Conservation (phyloP, 2,329 filamentous ascomycete genomes). For the Salinomyces thailandicus region DNA sequence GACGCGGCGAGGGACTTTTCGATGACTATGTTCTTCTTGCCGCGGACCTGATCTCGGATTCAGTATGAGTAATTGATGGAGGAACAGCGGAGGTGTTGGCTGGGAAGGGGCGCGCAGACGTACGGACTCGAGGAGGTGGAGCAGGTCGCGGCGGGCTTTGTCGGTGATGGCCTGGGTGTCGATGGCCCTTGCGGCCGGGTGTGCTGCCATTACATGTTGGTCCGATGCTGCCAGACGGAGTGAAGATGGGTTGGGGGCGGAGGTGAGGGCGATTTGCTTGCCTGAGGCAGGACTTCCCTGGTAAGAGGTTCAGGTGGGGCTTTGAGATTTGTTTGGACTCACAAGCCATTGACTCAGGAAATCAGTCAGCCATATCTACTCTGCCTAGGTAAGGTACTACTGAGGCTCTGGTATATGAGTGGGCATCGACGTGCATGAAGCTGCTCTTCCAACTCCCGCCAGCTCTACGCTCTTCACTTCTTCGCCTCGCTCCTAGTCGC, state of each 20-base stretch:
- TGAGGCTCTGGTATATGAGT: too few relatives aligned
- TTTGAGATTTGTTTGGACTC: neutral
- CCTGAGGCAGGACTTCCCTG: neutral
- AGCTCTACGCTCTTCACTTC: neutral
- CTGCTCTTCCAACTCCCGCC: neutral
- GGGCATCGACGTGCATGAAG: constrained; percentile 4
- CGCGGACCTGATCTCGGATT: constrained; percentile 60
- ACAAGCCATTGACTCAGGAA: neutral
- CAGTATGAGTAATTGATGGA: neutral
- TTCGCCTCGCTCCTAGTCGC: neutral
- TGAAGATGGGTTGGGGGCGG: neutral
- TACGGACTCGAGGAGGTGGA: constrained; percentile 90
- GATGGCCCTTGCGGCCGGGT: constrained; percentile 53
- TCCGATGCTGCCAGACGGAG: neutral
- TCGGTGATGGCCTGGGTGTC: constrained; percentile 66
- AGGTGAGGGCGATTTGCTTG: neutral
- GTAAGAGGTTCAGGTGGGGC: neutral
- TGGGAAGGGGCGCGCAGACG: constrained; percentile 43
- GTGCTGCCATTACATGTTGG: constrained; percentile 25
- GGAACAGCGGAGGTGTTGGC: neutral
- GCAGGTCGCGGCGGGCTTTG: constrained; percentile 76
- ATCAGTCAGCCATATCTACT: too few relatives aligned
- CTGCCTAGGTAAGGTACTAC: too few relatives aligned
- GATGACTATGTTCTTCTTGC: constrained; percentile 96
- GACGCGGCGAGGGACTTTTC: constrained; percentile 84